Evolutionary conservation across 1,284 basidiomycete species (phyloP).

Genomic region (Tilletia indica): DNA sequence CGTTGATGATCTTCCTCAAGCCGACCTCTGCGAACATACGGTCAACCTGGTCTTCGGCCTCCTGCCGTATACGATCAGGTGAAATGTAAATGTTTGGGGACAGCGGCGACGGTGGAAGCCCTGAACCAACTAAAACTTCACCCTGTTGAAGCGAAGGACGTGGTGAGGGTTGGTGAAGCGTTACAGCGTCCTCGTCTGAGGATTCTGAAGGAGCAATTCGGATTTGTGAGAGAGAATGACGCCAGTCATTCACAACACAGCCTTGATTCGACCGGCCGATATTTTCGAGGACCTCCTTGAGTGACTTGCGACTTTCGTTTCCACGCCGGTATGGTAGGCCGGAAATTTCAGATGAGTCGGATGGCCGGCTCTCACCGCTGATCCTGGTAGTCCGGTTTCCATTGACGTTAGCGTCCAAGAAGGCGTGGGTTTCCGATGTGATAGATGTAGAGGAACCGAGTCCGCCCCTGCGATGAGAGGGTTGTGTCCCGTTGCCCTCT

Average conservation of each 20-base stretch:
- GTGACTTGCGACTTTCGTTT: not conserved
- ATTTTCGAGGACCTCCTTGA: not conserved
- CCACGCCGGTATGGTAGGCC: not conserved
- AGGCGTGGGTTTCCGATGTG: not conserved
- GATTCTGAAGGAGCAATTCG: not conserved
- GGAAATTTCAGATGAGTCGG: not conserved
- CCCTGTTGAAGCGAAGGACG: not conserved
- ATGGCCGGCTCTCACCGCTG: not conserved
- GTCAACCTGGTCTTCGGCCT: slow-evolving; percentile 15
- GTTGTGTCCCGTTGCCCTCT: not conserved
- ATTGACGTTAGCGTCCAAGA: not conserved
- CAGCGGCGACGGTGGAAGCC: not conserved
- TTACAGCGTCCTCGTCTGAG: not conserved
- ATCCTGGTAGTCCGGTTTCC: not conserved
- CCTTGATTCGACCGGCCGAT: not conserved
- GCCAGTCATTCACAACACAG: not conserved
- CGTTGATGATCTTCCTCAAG: not conserved
- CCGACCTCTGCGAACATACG: slow-evolving; percentile 15
- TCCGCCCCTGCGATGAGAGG: not conserved
- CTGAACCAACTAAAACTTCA: not conserved
- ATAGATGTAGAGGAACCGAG: not conserved
- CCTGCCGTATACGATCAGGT: not conserved
- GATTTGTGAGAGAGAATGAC: not conserved
- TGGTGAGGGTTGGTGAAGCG: not conserved
- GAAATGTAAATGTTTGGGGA: not conserved